Percentiles rank a stretch among this genome's conserved stretches.
phyloP scores from a whole-genome alignment of 345 rosid species.

The Orychophragmus violaceus region DNA sequence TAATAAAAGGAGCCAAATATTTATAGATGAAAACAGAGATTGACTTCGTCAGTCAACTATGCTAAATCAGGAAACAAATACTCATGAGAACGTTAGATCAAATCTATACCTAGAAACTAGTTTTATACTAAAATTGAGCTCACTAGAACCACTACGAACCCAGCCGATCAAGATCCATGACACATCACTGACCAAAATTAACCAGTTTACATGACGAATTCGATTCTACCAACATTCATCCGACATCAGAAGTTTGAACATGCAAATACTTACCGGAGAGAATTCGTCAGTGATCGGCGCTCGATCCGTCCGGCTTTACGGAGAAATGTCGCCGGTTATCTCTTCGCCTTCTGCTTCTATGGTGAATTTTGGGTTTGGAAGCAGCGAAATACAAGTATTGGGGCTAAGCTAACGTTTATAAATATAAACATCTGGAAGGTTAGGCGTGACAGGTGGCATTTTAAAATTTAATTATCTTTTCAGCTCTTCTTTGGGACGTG shows the following conservation, averaged over 20 bases:
- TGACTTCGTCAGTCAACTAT: constrained; percentile 28
- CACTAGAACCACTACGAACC: neutral
- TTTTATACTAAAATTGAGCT: neutral
- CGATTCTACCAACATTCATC: neutral
- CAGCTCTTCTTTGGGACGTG: constrained; percentile 27
- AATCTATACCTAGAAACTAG: neutral
- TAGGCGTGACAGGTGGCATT: constrained; percentile 12
- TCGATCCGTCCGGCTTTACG: neutral
- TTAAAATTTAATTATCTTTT: neutral
- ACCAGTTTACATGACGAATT: neutral
- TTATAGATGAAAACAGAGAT: neutral
- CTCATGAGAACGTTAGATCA: constrained; percentile 3
- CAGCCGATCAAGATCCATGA: constrained; percentile 13
- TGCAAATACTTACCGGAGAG: constrained; percentile 18
- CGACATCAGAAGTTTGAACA: neutral
- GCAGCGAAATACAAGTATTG: constrained; percentile 4
- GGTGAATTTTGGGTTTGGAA: constrained; percentile 12
- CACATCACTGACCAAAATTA: neutral
- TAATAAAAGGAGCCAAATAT: no score
- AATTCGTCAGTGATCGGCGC: constrained; percentile 6
- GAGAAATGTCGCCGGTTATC: constrained; percentile 11
- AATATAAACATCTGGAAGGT: constrained; percentile 11
- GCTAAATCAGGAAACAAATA: constrained; percentile 12
- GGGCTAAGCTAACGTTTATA: constrained; percentile 18
- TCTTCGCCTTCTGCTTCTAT: constrained; percentile 9